A percentile compares a stretch with the other conserved stretches of the same genome.
phyloP scores from a whole-genome alignment of 768 basidiomycete genomes.

The Mycena leptocephala region DNA sequence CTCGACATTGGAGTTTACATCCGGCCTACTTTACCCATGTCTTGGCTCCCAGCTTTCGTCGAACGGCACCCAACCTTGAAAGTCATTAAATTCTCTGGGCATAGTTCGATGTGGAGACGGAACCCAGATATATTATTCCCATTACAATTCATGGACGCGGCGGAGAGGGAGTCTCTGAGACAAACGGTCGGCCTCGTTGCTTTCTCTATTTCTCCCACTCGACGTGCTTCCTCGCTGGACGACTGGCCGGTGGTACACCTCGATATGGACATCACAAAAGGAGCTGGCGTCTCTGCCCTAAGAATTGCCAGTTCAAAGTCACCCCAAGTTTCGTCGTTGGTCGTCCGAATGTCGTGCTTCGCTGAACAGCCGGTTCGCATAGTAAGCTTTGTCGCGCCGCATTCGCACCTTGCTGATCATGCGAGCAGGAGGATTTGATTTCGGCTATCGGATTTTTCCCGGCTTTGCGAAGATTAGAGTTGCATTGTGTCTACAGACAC shows the following conservation, averaged over 20 bases:
- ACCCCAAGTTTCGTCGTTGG: background rate
- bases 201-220: too few relatives aligned
- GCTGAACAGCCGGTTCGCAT: background rate
- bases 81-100: background rate
- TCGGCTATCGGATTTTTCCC: background rate
- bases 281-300: constrained; percentile 2
- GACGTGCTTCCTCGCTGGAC: background rate
- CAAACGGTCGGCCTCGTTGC: background rate
- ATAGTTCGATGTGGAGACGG: background rate
- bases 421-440: constrained; percentile 1
- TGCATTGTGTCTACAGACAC: background rate
- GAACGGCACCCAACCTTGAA: background rate
- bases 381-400: background rate
- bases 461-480: constrained; percentile 6
- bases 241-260: constrained; percentile 2
- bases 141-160: background rate
- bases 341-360: background rate
- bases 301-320: background rate
- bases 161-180: background rate
- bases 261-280: background rate
- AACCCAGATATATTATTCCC: constrained; percentile 2
- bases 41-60: constrained; percentile 17
- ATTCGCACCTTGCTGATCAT: background rate
- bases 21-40: background rate
- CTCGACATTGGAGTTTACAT: background rate